Evolutionary conservation across 1,284 basidiomycete species (phyloP).

Genomic region (Bondarzewia mesenterica): DNA sequence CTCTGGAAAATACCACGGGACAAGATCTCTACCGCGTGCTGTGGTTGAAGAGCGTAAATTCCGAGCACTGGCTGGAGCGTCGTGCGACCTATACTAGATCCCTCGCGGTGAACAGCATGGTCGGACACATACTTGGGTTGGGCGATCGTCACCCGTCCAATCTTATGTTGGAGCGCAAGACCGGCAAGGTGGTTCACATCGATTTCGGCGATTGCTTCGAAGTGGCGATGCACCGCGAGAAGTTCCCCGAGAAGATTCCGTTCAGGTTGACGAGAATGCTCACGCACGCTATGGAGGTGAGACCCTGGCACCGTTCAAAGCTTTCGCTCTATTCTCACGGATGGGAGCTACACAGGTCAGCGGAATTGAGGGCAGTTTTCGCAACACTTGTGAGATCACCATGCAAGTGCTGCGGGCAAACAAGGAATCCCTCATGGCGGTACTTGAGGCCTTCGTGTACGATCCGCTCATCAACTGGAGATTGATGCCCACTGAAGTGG

Average conservation of each 20-base stretch:
- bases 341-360: constrained; percentile 53
- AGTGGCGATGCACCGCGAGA: constrained; percentile 92
- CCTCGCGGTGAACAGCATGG: constrained; percentile 94
- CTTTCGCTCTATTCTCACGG: too few species aligned
- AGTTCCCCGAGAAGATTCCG: constrained; percentile 98
- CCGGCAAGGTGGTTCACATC: constrained; percentile 90
- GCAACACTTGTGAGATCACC: constrained; percentile 92
- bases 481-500: constrained; percentile 69
- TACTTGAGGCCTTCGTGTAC: constrained; percentile 92
- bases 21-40: constrained; percentile 98
- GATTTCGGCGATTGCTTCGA: constrained; percentile 97
- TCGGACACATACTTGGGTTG: constrained; percentile 94
- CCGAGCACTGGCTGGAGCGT: constrained; percentile 97
- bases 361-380: constrained; percentile 96
- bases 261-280: constrained; percentile 98
- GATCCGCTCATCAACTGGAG: constrained; percentile 88
- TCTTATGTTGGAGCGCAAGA: constrained; percentile 85
- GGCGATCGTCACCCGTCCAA: constrained; percentile 99
- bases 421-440: constrained; percentile 96
- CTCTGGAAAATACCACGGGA: constrained; percentile 96
- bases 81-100: constrained; percentile 96
- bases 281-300: constrained; percentile 97
- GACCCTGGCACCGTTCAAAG: too few species aligned
- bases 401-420: constrained; percentile 97
- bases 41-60: constrained; percentile 93